Conservation (phyloP, 2,329 filamentous ascomycete genomes). For the Coccinonectria pachysandricola region DNA sequence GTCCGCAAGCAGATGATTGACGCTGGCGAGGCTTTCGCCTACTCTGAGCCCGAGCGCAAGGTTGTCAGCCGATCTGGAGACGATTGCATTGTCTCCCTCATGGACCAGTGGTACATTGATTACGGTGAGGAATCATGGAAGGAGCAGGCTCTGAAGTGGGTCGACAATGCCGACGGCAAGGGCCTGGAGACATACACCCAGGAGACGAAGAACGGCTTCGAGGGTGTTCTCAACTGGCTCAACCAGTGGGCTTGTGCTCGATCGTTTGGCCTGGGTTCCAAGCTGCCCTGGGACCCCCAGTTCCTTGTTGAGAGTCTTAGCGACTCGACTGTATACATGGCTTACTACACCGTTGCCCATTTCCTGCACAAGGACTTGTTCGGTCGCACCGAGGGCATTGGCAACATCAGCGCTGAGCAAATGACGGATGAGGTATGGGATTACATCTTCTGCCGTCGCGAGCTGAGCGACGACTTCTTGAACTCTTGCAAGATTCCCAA, state of each 20-base stretch:
- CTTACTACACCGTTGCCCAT: constrained; percentile 60
- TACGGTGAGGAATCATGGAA: constrained; percentile 91
- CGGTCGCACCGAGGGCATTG: constrained; percentile 58
- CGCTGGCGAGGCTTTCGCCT: constrained; percentile 71
- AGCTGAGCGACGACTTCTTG: constrained; percentile 55
- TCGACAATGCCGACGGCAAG: constrained; percentile 55
- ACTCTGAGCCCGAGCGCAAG: constrained; percentile 84
- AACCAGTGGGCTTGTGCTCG: constrained; percentile 92
- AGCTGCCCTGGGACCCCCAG: constrained; percentile 84
- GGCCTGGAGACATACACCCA: constrained; percentile 70
- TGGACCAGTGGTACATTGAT: constrained; percentile 97
- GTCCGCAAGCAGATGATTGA: constrained; percentile 71
- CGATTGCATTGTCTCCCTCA: constrained; percentile 82
- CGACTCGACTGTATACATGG: constrained; percentile 89
- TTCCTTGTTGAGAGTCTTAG: constrained; percentile 89
- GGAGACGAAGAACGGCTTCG: constrained; percentile 71
- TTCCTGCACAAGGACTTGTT: constrained; percentile 78
- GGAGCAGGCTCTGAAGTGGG: constrained; percentile 59
- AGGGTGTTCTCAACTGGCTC: constrained; percentile 82
- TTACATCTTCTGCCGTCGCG: constrained; percentile 75
- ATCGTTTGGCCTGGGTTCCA: constrained; percentile 85
- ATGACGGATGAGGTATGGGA: constrained; percentile 97
- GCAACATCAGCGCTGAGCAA: constrained; percentile 67
- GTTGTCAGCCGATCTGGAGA: constrained; percentile 85
- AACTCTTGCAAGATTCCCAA: constrained; percentile 60